phyloP scores from a whole-genome alignment of 2,329 filamentous ascomycete genomes.

The Raffaelea ambrosiae region DNA sequence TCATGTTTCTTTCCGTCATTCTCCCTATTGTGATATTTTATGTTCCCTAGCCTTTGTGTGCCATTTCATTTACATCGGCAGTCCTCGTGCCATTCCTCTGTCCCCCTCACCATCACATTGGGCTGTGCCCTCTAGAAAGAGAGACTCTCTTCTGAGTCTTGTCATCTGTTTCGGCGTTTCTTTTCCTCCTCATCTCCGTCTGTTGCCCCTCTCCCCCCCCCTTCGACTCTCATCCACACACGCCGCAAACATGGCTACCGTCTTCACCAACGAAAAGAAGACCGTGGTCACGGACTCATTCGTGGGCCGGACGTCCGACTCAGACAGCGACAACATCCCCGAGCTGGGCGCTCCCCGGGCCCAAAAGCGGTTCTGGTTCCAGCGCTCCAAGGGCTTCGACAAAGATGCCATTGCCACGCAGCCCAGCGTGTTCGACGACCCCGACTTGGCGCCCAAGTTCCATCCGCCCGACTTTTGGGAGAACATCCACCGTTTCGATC shows the following conservation, averaged over 20 bases:
- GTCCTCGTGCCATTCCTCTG: no score
- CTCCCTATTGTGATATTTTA: no score
- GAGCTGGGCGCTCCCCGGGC: conserved; percentile 20
- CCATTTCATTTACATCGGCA: no score
- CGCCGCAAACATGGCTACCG: conserved; percentile 22
- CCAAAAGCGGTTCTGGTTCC: conserved; percentile 24
- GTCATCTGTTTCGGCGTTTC: no score
- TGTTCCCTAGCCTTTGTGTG: no score
- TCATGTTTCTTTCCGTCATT: no score
- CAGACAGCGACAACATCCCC: conserved; percentile 6
- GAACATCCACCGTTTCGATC: conserved; percentile 39
- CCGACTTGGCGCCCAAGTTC: conserved; percentile 25
- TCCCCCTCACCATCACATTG: no score
- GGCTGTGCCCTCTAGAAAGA: no score
- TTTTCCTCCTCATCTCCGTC: no score
- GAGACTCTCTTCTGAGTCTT: no score
- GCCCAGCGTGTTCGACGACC: conserved; percentile 29
- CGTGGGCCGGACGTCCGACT: conserved; percentile 7
- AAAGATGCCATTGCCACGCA: conserved; percentile 27
- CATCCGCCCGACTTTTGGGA: conserved; percentile 24
- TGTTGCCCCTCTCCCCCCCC: no score
- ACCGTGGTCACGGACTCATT: background rate
- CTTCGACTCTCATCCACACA: no score
- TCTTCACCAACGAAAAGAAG: conserved; percentile 13
- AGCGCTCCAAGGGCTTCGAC: conserved; percentile 16